These are phyloP conservation scores for Boletellus emodensis DNA, from an alignment of 768 basidiomycete genomes.

Conservation along the genomic window DNA sequence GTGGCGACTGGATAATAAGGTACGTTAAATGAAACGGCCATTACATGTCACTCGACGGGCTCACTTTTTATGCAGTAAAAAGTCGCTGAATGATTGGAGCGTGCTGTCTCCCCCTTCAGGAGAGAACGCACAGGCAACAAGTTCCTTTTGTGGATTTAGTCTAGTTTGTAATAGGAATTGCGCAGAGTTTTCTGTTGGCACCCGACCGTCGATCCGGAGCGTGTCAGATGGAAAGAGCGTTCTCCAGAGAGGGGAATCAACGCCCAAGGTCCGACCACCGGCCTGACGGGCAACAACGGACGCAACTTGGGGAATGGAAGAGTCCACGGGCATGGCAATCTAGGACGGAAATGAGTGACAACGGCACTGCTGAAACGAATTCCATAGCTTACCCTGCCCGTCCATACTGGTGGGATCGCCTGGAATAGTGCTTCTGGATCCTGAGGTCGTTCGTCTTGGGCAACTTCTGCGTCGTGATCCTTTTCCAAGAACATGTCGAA, in stretches of 20 bases:
- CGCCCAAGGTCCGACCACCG: conserved; percentile 63
- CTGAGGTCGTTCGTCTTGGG: conserved; percentile 28
- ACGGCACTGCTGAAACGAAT: background rate
- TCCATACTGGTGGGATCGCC: conserved; percentile 63
- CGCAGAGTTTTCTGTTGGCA: conserved; percentile 68
- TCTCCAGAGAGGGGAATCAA: conserved; percentile 64
- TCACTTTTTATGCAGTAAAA: conserved; percentile 70
- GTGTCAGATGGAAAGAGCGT: conserved; percentile 68
- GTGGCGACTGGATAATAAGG: conserved; percentile 57
- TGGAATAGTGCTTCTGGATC: conserved; percentile 51
- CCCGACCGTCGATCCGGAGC: conserved; percentile 80
- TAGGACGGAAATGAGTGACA: conserved; percentile 30
- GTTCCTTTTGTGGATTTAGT: conserved; percentile 72
- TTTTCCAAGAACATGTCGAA: conserved; percentile 84
- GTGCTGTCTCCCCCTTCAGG: conserved; percentile 45
- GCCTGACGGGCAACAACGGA: conserved; percentile 69
- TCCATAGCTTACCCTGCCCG: conserved; percentile 55
- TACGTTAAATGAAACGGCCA: conserved; percentile 7
- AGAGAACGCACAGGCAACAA: conserved; percentile 72
- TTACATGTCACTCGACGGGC: conserved; percentile 25
- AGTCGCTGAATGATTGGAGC: conserved; percentile 62
- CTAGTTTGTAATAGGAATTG: conserved; percentile 78
- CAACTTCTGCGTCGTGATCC: conserved; percentile 37
- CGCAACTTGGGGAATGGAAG: conserved; percentile 62
- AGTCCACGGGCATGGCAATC: conserved; percentile 80